Evolutionary conservation across 2,329 filamentous ascomycete genomes (phyloP).

Genomic region (Penicillium sp.): DNA sequence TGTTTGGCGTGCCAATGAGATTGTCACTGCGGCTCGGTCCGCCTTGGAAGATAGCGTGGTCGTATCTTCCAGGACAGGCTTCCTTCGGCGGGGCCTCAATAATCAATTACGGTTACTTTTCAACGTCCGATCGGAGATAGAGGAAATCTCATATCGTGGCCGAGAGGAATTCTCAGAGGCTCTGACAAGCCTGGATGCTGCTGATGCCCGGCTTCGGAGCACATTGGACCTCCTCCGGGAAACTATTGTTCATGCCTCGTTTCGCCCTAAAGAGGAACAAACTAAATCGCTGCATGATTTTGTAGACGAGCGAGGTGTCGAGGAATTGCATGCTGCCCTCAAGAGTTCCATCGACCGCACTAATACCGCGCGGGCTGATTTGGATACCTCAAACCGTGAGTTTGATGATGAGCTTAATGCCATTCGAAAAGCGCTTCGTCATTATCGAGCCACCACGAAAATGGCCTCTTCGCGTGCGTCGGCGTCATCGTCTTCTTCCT

Average conservation of each 20-base stretch:
- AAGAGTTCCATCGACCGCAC: constrained; percentile 62
- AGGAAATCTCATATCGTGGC: constrained; percentile 43
- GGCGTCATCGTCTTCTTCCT: constrained; percentile 34
- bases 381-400: constrained; percentile 55
- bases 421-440: constrained; percentile 60
- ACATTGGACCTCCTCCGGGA: constrained; percentile 57
- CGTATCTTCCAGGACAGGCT: constrained; percentile 67
- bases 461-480: constrained; percentile 39
- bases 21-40: constrained; percentile 72
- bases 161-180: constrained; percentile 49
- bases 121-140: constrained; percentile 45
- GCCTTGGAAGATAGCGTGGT: constrained; percentile 77
- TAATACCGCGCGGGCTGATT: constrained; percentile 59
- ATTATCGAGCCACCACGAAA: constrained; percentile 40
- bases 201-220: constrained; percentile 56
- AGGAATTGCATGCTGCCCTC: constrained; percentile 56
- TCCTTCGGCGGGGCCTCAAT: constrained; percentile 62
- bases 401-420: constrained; percentile 73
- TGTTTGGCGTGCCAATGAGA: constrained; percentile 82
- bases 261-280: constrained; percentile 50
- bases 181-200: constrained; percentile 58
- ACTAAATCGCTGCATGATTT: constrained; percentile 64
- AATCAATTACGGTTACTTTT: constrained; percentile 48
- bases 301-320: constrained; percentile 63
- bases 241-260: constrained; percentile 58